Base-by-base conservation (phyloP, 164 flowering plant genomes). In the Akebia trifoliata region DNA sequence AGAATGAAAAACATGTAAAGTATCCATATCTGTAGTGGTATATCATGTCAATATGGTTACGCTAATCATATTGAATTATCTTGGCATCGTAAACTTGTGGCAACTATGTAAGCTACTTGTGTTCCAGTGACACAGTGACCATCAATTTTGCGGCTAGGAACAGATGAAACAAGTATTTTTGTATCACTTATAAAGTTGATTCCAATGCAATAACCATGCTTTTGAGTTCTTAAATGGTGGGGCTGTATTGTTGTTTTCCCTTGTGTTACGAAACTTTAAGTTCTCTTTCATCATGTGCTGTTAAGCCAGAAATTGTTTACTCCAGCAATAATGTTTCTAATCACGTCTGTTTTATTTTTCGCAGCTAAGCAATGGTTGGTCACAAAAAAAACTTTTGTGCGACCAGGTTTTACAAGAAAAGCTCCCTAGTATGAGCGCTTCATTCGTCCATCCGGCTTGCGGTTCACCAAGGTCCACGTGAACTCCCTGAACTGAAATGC, bases 361-460 rank as follows among this genome's bases (percentile, higher is more conserved):
- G 57, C 86, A 92, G 98, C 90, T 45, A 92, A 93, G 78, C 98
- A 93, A 57, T 93, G 98, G 98, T 90, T 93, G 98, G 78, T 93
- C 44, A 93, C 98, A 4, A 93, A 93, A 64, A 94, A 73, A 43
- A 93, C 97, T 21, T 90, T 93, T 74, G 97, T 93, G 4, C 96
- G 97, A 59, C 85, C 90, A 18, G 74, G 85, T 26, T 93, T 93
- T 59, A 93, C 99, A 8, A 81, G 99, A 57, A 93, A 93, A 65
- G 96, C 97, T 54, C 99, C 99, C 2, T 90, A 93, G 71, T 93
- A 90, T 64, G 99, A 93, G 74, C 79, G 99, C 10, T 90, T 93
- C 71, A 87, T 93, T 46, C 95, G 97, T 49, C 99, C 99, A 1
- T 43, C 80, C 10, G 96, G 97, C 1, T 63, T 93, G 74, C 83